These are phyloP conservation scores for Metschnikowia lochheadii DNA, from an alignment of 805 yeast species.

Conservation along the genomic window DNA sequence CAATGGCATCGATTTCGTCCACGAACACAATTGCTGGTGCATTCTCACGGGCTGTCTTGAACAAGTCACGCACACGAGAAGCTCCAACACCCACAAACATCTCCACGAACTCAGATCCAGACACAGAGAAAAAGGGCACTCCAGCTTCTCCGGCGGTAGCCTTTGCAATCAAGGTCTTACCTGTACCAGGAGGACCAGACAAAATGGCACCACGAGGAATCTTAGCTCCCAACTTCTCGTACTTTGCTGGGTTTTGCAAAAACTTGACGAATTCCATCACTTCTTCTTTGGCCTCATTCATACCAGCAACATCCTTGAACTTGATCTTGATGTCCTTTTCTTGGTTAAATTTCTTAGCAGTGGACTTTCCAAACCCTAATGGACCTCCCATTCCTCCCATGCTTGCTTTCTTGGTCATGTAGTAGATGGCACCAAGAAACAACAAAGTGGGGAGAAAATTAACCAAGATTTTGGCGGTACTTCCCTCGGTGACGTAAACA, in stretches of 20 bases:
- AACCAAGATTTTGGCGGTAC: conserved; percentile 55
- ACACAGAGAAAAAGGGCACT: conserved; percentile 86
- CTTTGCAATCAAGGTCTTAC: conserved; percentile 87
- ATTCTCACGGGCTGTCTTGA: conserved; percentile 82
- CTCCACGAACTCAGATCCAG: conserved; percentile 94
- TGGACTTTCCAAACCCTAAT: conserved; percentile 73
- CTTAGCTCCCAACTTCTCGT: conserved; percentile 86
- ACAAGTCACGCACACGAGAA: conserved; percentile 86
- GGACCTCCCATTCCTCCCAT: conserved; percentile 51
- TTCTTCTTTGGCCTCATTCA: conserved; percentile 91
- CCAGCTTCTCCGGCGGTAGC: conserved; percentile 98
- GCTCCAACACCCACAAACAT: conserved; percentile 98
- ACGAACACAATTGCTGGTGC: conserved; percentile 90
- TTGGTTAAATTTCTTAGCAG: conserved; percentile 76
- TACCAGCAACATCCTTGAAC: conserved; percentile 90
- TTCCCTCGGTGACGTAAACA: conserved; percentile 68
- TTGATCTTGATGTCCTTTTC: conserved; percentile 77
- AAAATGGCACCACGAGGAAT: conserved; percentile 94
- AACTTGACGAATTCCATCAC: conserved; percentile 93
- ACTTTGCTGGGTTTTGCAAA: conserved; percentile 77
- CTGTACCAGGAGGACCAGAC: conserved; percentile 97
- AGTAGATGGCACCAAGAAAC: conserved; percentile 84
- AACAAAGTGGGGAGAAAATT: conserved; percentile 86
- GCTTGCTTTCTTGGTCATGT: conserved; percentile 67
- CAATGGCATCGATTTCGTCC: conserved; percentile 95